Evolutionary conservation across 106 monocot genomes (phyloP).

Genomic region (Dendrobium chrysotoxum): DNA sequence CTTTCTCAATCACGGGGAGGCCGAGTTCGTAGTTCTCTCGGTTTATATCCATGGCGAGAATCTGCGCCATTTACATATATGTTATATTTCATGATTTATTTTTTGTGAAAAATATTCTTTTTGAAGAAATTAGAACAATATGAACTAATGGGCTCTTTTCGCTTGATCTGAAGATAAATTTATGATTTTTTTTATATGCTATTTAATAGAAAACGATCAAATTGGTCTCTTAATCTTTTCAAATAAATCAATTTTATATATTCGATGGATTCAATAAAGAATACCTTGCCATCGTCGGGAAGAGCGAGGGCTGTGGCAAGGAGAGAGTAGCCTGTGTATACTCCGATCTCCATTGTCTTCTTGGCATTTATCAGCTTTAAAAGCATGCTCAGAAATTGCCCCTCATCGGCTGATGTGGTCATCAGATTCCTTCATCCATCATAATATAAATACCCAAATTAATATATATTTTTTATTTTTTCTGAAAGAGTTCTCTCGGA

Average conservation of each 20-base stretch:
- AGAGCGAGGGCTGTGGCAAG: constrained; percentile 58
- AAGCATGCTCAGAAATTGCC: constrained; percentile 21
- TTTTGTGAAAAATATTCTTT: no score
- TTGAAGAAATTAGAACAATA: no score
- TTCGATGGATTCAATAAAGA: not conserved
- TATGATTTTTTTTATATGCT: no score
- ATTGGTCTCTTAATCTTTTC: no score
- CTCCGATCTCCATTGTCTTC: constrained; percentile 33
- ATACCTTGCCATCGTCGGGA: constrained; percentile 53
- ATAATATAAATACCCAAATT: not conserved
- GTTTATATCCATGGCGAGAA: constrained; percentile 61
- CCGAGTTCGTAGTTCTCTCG: constrained; percentile 59
- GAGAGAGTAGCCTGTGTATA: constrained; percentile 58
- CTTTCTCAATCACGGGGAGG: constrained; percentile 57
- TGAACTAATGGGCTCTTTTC: no score
- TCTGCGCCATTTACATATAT: constrained; percentile 11
- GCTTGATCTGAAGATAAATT: no score
- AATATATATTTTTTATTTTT: not conserved
- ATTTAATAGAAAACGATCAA: no score
- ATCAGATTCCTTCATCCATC: constrained; percentile 17
- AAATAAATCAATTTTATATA: no score
- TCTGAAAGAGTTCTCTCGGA: not conserved
- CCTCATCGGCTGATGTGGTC: constrained; percentile 25
- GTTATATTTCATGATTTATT: not conserved
- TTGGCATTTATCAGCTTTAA: constrained; percentile 25